Conservation (phyloP, 108 stramenopile genomes). For the Skeletonema costatum region DNA sequence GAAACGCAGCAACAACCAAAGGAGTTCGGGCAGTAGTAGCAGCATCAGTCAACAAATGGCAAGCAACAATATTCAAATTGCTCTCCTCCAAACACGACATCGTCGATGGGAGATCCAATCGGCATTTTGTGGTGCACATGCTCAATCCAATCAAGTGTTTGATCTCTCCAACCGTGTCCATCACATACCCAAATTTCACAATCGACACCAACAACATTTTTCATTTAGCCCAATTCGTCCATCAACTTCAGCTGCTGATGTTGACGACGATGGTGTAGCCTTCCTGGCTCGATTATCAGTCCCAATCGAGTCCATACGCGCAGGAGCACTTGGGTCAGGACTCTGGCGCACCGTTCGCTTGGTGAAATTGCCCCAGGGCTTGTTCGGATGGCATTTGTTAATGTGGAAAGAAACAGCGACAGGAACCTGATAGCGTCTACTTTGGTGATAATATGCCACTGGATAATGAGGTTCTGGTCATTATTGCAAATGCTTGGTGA, state of each 20-base stretch:
- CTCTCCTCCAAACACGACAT: slow-evolving; percentile 41
- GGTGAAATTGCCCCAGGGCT: slow-evolving; percentile 35
- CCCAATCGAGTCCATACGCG: slow-evolving; percentile 34
- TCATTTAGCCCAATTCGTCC: not conserved
- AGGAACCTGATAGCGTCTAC: not conserved
- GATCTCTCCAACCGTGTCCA: slow-evolving; percentile 32
- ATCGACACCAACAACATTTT: not conserved
- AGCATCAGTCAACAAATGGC: slow-evolving; percentile 10
- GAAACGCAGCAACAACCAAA: slow-evolving; percentile 11
- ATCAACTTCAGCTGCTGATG: not conserved
- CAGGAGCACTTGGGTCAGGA: slow-evolving; percentile 40
- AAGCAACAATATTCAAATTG: slow-evolving; percentile 40
- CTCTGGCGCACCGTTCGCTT: slow-evolving; percentile 45
- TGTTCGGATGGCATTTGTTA: slow-evolving; percentile 33
- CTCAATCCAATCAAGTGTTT: slow-evolving; percentile 43
- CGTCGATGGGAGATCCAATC: slow-evolving; percentile 49
- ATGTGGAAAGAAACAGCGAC: slow-evolving; percentile 19
- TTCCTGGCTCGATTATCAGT: slow-evolving; percentile 26
- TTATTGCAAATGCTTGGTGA: slow-evolving; percentile 28
- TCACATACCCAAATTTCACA: slow-evolving; percentile 13
- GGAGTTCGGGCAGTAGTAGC: not conserved
- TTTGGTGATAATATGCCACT: slow-evolving; percentile 6
- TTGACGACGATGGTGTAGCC: slow-evolving; percentile 7
- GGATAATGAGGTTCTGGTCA: slow-evolving; percentile 39
- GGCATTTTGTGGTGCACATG: slow-evolving; percentile 32